Evolutionary conservation across 1,284 basidiomycete species (phyloP).

Genomic region (Ustilago crameri): DNA sequence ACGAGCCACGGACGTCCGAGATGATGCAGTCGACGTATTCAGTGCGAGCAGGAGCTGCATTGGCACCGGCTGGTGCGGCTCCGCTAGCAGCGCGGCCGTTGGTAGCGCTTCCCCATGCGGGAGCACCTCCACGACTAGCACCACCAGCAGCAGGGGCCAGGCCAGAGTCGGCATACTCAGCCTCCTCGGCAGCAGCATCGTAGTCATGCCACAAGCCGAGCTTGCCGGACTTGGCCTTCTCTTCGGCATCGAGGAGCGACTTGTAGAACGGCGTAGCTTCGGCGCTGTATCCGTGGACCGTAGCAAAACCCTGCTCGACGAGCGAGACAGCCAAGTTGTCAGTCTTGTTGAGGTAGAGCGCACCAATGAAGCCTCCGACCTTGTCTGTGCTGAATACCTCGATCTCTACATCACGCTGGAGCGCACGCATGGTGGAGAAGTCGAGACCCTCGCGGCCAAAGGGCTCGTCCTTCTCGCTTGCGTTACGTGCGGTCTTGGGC

Average conservation of each 20-base stretch:
- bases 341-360: constrained; percentile 77
- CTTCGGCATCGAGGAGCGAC: constrained; percentile 84
- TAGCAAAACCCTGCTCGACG: constrained; percentile 82
- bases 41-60: constrained; percentile 70
- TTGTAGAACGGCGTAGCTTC: constrained; percentile 81
- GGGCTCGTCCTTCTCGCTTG: constrained; percentile 88
- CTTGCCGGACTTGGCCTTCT: constrained; percentile 75
- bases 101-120: constrained; percentile 24
- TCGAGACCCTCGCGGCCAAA: constrained; percentile 85
- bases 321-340: constrained; percentile 87
- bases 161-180: constrained; percentile 15
- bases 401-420: constrained; percentile 96
- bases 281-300: constrained; percentile 87
- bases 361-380: constrained; percentile 92
- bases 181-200: constrained; percentile 44
- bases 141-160: constrained; percentile 2
- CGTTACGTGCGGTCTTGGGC: constrained; percentile 71
- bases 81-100: constrained; percentile 12
- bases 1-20: constrained; percentile 78
- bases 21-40: constrained; percentile 91
- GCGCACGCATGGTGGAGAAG: constrained; percentile 81
- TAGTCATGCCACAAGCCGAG: constrained; percentile 76
- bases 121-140: constrained; percentile 7
- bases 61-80: constrained; percentile 5
- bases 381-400: constrained; percentile 90